phyloP scores from a whole-genome alignment of 2,329 filamentous ascomycete species.

The Diaporthe ilicicola region DNA sequence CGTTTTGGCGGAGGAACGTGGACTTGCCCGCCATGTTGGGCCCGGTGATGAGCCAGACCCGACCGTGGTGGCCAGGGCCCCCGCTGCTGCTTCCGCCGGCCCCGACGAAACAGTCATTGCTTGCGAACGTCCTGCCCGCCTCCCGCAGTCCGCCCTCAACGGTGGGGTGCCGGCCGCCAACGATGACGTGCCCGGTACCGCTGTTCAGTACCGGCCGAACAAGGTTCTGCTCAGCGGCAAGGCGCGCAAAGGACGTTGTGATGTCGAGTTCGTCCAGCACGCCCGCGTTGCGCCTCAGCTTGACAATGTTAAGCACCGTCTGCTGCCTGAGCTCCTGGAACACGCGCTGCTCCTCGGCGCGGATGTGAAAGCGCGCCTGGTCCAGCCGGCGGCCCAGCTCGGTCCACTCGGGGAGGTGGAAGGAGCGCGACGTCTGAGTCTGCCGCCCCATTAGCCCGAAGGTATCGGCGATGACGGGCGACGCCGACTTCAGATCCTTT shows the following conservation, averaged over 20 bases:
- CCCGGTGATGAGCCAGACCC: slow-evolving; percentile 74
- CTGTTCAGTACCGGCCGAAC: slow-evolving; percentile 77
- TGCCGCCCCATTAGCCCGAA: slow-evolving; percentile 49
- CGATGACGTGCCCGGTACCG: slow-evolving; percentile 74
- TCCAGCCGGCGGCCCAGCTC: slow-evolving; percentile 81
- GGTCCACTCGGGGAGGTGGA: slow-evolving; percentile 87
- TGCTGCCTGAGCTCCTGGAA: slow-evolving; percentile 77
- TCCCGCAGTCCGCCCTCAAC: slow-evolving; percentile 84
- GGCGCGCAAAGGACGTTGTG: slow-evolving; percentile 80
- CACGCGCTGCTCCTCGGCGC: slow-evolving; percentile 83
- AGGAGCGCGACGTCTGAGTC: slow-evolving; percentile 84
- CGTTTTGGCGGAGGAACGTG: slow-evolving; percentile 95
- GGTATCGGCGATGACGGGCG: slow-evolving; percentile 40
- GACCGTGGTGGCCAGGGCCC: slow-evolving; percentile 57
- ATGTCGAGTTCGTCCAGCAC: slow-evolving; percentile 95
- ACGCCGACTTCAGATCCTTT: slow-evolving; percentile 64
- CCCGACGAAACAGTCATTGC: slow-evolving; percentile 88
- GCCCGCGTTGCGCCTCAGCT: slow-evolving; percentile 86
- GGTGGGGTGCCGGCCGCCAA: slow-evolving; percentile 90
- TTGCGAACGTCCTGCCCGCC: slow-evolving; percentile 82
- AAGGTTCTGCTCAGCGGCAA: slow-evolving; percentile 79
- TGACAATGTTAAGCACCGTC: slow-evolving; percentile 84
- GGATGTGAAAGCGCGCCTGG: slow-evolving; percentile 78
- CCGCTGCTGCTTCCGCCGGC: slow-evolving; percentile 64
- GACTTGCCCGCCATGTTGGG: slow-evolving; percentile 99